These are phyloP conservation scores for Boletus vermiculosoides DNA, from an alignment of 768 basidiomycete genomes.

Conservation along the genomic window DNA sequence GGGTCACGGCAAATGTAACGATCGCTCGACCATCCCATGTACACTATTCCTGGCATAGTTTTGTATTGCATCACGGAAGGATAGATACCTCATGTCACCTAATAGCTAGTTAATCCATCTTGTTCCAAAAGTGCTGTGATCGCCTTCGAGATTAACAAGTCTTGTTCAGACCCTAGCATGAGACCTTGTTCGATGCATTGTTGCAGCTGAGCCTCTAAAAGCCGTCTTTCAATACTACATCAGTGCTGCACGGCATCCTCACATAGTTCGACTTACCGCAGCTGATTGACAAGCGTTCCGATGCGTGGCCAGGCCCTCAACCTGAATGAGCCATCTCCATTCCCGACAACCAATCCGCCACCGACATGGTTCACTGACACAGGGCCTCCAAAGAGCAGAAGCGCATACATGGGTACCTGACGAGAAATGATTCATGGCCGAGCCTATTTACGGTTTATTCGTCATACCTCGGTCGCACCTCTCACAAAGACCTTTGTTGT, in stretches of 20 bases:
- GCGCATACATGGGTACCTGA: constrained; percentile 83
- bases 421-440: not conserved
- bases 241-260: not conserved
- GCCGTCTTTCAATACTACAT: constrained; percentile 42
- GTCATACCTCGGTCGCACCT: constrained; percentile 79
- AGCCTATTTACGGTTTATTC: not conserved
- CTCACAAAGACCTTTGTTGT: constrained; percentile 84
- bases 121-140: constrained; percentile 40
- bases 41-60: constrained; percentile 11
- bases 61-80: constrained; percentile 11
- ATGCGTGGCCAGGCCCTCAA: constrained; percentile 87
- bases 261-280: constrained; percentile 50
- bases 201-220: constrained; percentile 68
- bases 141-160: constrained; percentile 53
- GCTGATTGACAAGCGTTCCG: constrained; percentile 83
- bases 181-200: constrained; percentile 64
- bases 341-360: constrained; percentile 69
- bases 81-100: not conserved
- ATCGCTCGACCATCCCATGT: not conserved
- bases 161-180: constrained; percentile 43
- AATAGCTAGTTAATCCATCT: constrained; percentile 32
- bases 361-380: constrained; percentile 77
- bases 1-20: not conserved
- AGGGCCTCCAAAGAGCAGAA: constrained; percentile 80
- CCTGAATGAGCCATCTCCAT: constrained; percentile 52